Evolutionary conservation across 495 filamentous ascomycete species (phyloP).

Genomic region (Penicillium herquei): DNA sequence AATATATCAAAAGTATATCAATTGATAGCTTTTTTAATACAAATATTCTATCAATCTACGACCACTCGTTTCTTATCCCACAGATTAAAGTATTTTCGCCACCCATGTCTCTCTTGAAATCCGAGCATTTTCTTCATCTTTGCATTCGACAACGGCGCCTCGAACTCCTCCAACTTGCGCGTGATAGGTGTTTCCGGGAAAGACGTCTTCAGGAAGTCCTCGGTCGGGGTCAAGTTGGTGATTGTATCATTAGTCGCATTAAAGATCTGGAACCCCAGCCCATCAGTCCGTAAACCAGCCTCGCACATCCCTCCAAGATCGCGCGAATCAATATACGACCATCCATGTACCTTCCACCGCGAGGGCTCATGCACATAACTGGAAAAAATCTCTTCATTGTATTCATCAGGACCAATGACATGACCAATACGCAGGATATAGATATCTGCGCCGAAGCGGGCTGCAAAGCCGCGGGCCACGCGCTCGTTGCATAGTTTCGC

Average conservation of each 20-base stretch:
- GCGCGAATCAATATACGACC: conserved; percentile 58
- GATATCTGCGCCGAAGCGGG: conserved; percentile 53
- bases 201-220: conserved; percentile 38
- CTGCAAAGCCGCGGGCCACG: conserved; percentile 50
- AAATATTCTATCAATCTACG: background rate
- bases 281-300: conserved; percentile 22
- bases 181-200: conserved; percentile 45
- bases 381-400: conserved; percentile 44
- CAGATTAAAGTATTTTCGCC: conserved; percentile 39
- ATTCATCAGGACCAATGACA: conserved; percentile 58
- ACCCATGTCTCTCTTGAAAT: conserved; percentile 55
- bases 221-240: conserved; percentile 26
- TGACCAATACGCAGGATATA: conserved; percentile 57
- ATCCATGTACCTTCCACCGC: conserved; percentile 54
- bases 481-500: conserved; percentile 57
- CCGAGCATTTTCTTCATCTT: conserved; percentile 56
- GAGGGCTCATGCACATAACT: conserved; percentile 50
- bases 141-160: conserved; percentile 56
- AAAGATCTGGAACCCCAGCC: conserved; percentile 58
- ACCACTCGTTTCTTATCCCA: conserved; percentile 16
- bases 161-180: conserved; percentile 50
- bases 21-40: background rate
- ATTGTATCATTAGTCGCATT: conserved; percentile 59
- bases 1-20: background rate
- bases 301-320: conserved; percentile 49